Percentiles rank a stretch among this genome's conserved stretches.
Conservation (phyloP, 352 stramenopile species). For the Pythium graminicola region DNA sequence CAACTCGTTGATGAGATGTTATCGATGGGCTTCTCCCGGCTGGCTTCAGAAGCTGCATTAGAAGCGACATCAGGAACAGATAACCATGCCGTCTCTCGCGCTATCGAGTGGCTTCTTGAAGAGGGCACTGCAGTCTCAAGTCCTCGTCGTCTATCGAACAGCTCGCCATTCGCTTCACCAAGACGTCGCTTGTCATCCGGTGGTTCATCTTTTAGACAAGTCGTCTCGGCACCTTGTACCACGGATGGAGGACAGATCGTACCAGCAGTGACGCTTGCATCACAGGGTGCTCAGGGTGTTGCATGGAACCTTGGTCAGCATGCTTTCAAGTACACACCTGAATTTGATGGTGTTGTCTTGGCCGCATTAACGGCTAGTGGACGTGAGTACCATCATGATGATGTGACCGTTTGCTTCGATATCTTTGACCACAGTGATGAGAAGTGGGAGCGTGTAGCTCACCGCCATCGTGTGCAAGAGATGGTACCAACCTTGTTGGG, state of each 20-base stretch:
- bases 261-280: conserved; percentile 34
- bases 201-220: background rate
- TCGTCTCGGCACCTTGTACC: too few relatives aligned
- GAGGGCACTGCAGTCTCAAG: conserved; percentile 8
- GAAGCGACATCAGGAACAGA: conserved; percentile 25
- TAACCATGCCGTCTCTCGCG: conserved; percentile 18
- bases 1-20: conserved; percentile 43
- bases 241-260: conserved; percentile 9
- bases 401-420: conserved; percentile 35
- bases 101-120: conserved; percentile 42
- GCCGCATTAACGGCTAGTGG: conserved; percentile 31
- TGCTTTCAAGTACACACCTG: conserved; percentile 43
- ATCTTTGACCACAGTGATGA: conserved; percentile 47
- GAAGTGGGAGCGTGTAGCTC: conserved; percentile 46
- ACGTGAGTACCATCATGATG: conserved; percentile 18
- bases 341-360: conserved; percentile 14
- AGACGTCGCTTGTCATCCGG: conserved; percentile 14
- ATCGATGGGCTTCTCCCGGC: conserved; percentile 39
- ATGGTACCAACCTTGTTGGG: conserved; percentile 38
- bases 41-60: conserved; percentile 33
- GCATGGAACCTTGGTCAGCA: conserved; percentile 69
- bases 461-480: conserved; percentile 59
- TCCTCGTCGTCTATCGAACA: conserved; percentile 12
- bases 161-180: conserved; percentile 14
- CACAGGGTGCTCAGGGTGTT: conserved; percentile 50